Evolutionary conservation across 805 yeast genomes (phyloP), one percentile per base, ranked within the genome.

Genomic region (Candida corydali): DNA sequence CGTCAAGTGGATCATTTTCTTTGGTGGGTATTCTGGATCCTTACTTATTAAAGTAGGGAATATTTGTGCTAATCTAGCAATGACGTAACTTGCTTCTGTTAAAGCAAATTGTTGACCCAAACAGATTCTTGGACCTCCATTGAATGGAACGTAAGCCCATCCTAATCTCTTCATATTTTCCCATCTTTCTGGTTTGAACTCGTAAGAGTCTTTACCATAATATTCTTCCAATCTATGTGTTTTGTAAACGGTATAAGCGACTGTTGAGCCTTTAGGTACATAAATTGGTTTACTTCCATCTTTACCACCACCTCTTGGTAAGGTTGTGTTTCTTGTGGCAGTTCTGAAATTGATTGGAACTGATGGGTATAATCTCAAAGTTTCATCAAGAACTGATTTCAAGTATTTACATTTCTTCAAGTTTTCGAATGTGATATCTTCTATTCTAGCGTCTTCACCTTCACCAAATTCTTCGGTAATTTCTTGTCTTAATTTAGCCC

Each of bases 81-180:
- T 45, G 14, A 64, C 57, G 50, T 69, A 73, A 15, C 70, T 59
- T 9, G 75, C 72, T 53, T 73, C 78, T 15, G 76, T 72, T 15
- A 73, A 63, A 5, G 78, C 79, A 52, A 71, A 72, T 52, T 73
- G 78, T 57, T 73, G 78, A 27, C 78, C 79, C 37, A 73, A 56
- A 49, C 78, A 73, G 40, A 73, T 71, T 42, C 79, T 55, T 16
- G 78, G 78, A 5, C 79, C 79, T 30, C 78, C 79, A 45, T 72
- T 71, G 55, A 73, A 73, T 17, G 78, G 77, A 22, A 72, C 52
- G 50, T 67, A 73, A 20, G 67, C 70, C 76, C 77, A 73, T 7
- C 70, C 65, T 26, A 56, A 52, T 24, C 60, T 52, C 29, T 52
- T 52, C 24, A 47, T 43, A 38, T 57, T 59, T 29, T 47, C 51